phyloP scores from a whole-genome alignment of 2,329 filamentous ascomycete genomes.

The Phaeophleospora eucalypticola region DNA sequence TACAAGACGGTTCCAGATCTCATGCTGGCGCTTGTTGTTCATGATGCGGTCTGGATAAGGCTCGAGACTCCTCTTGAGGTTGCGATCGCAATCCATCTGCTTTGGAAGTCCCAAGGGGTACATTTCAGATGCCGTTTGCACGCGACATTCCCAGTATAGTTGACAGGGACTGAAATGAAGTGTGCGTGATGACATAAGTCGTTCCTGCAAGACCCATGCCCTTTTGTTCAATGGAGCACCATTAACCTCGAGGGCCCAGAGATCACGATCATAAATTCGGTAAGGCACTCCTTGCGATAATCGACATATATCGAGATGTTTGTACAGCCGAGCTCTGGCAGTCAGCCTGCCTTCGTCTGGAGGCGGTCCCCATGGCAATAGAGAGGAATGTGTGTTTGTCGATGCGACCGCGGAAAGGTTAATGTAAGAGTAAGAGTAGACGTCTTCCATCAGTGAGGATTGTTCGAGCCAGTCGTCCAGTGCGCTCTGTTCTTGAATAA shows the following conservation, averaged over 20 bases:
- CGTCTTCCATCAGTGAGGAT: conserved; percentile 7
- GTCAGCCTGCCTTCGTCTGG: not conserved
- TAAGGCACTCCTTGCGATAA: not conserved
- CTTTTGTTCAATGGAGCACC: not conserved
- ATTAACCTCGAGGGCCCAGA: not conserved
- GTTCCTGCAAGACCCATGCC: conserved; percentile 1
- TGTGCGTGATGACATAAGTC: not conserved
- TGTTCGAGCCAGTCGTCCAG: conserved; percentile 11
- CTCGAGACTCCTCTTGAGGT: not conserved
- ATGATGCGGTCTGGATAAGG: not conserved
- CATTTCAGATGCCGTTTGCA: not conserved
- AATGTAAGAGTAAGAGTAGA: conserved; percentile 5
- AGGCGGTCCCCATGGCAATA: not conserved
- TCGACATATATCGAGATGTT: not conserved
- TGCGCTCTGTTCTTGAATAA: conserved; percentile 6
- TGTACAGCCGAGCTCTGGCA: not conserved
- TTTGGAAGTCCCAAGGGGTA: not conserved
- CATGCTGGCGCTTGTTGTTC: not conserved
- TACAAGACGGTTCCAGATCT: not conserved
- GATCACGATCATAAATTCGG: not conserved
- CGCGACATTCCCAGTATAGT: not conserved
- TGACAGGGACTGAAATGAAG: not conserved
- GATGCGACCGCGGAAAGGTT: conserved; percentile 8
- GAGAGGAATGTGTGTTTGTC: conserved; percentile 1
- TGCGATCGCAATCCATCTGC: not conserved